These are phyloP conservation scores for Pestalotiopsis sp. DNA, from an alignment of 2,329 filamentous ascomycete genomes.

Conservation along the genomic window DNA sequence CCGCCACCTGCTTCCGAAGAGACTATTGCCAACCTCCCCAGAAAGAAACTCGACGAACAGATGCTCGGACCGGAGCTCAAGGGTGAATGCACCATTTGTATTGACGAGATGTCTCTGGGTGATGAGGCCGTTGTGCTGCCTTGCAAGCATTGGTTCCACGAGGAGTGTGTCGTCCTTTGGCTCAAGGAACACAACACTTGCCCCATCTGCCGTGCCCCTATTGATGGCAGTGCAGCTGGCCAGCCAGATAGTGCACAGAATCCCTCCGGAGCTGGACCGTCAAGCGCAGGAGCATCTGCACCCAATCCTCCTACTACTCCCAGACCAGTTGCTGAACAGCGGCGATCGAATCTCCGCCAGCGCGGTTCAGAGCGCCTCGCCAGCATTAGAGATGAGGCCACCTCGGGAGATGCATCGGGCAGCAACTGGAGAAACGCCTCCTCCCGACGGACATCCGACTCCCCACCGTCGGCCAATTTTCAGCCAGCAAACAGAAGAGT, in stretches of 20 bases:
- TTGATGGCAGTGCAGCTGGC: conserved; percentile 41
- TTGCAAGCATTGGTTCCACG: conserved; percentile 94
- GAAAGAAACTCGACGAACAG: conserved; percentile 67
- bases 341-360: conserved; percentile 23
- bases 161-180: conserved; percentile 80
- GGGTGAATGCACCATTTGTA: conserved; percentile 92
- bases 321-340: conserved; percentile 18
- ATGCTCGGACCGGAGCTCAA: conserved; percentile 69
- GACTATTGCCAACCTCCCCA: conserved; percentile 74
- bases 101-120: conserved; percentile 76
- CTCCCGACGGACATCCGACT: conserved; percentile 25
- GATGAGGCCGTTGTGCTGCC: conserved; percentile 78
- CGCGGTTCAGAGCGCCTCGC: conserved; percentile 21
- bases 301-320: conserved; percentile 18
- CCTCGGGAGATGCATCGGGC: conserved; percentile 17
- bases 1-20: conserved; percentile 78
- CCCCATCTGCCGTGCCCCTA: conserved; percentile 72
- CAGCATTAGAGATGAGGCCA: conserved; percentile 17
- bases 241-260: conserved; percentile 19
- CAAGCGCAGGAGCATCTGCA: conserved; percentile 3
- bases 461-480: conserved; percentile 23
- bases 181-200: conserved; percentile 90
- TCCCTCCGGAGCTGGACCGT: conserved; percentile 13
- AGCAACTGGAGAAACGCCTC: conserved; percentile 15
- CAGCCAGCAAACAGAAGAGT: conserved; percentile 21